Percentiles rank a stretch among this genome's conserved stretches.
These are phyloP conservation scores for Emericellopsis terricola DNA, from an alignment of 495 filamentous ascomycete species.

Conservation along the genomic window DNA sequence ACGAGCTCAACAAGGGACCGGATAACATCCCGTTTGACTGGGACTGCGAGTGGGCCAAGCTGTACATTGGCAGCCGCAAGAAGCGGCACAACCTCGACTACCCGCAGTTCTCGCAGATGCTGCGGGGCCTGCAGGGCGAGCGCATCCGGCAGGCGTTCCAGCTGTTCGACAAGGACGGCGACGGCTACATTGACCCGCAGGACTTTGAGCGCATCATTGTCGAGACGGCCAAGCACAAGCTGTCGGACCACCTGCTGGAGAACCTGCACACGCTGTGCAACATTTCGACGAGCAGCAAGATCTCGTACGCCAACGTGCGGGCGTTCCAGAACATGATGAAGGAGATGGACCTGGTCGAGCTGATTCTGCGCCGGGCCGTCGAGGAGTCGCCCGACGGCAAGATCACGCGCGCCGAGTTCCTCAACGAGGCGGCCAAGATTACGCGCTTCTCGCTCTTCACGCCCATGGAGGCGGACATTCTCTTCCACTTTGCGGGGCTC, in stretches of 20 bases:
- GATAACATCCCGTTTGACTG: slow-evolving; percentile 86
- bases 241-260: slow-evolving; percentile 89
- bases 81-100: slow-evolving; percentile 82
- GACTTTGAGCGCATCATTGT: slow-evolving; percentile 93
- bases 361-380: slow-evolving; percentile 74
- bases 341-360: slow-evolving; percentile 93
- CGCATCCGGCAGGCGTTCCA: slow-evolving; percentile 89
- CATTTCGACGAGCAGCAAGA: slow-evolving; percentile 78
- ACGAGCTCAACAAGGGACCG: slow-evolving; percentile 63
- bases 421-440: slow-evolving; percentile 80
- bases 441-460: slow-evolving; percentile 90
- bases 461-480: slow-evolving; percentile 96
- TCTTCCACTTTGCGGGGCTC: slow-evolving; percentile 93
- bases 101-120: slow-evolving; percentile 94
- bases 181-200: slow-evolving; percentile 92
- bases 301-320: slow-evolving; percentile 91
- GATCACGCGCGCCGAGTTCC: slow-evolving; percentile 84
- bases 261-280: slow-evolving; percentile 91
- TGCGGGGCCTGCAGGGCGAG: slow-evolving; percentile 89
- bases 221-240: slow-evolving; percentile 87
- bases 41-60: slow-evolving; percentile 90
- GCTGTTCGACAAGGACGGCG: slow-evolving; percentile 75
- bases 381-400: slow-evolving; percentile 72
- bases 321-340: slow-evolving; percentile 94
- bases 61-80: slow-evolving; percentile 77